phyloP scores from a whole-genome alignment of 2,329 filamentous ascomycete species.

The Xylariaceae sp. region DNA sequence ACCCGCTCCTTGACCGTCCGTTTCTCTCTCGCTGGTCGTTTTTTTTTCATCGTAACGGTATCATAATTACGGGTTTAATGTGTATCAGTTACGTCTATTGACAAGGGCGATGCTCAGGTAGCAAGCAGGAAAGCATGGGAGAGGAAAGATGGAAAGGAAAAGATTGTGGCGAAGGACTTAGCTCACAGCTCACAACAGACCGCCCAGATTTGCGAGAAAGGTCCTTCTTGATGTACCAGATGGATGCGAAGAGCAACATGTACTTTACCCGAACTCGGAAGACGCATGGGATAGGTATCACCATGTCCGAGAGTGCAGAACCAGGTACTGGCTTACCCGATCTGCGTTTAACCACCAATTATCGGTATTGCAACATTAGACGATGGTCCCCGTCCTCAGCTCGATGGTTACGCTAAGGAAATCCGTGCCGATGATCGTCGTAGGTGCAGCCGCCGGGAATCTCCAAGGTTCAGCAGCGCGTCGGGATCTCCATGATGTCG shows the following conservation, averaged over 20 bases:
- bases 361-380: background rate
- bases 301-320: background rate
- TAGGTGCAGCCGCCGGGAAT: too few relatives aligned
- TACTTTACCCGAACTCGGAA: background rate
- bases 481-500: background rate
- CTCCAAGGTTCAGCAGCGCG: background rate
- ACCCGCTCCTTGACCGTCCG: conserved; percentile 5
- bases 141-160: conserved; percentile 7
- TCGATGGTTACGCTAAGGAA: background rate
- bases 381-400: background rate
- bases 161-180: conserved; percentile 6
- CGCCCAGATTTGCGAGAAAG: background rate
- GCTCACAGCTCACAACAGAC: conserved; percentile 2
- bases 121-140: conserved; percentile 10
- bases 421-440: background rate
- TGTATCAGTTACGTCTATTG: conserved; percentile 13
- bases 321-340: background rate
- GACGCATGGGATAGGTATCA: background rate
- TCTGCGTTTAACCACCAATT: background rate
- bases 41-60: conserved; percentile 10
- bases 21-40: background rate
- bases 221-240: background rate
- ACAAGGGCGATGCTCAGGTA: background rate
- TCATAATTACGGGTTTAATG: conserved; percentile 11
- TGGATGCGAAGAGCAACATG: conserved; percentile 1